A percentile compares a stretch with the other conserved stretches of the same genome.
These are phyloP conservation scores for Camelina hispida DNA, from an alignment of 345 rosid genomes.

Conservation along the genomic window DNA sequence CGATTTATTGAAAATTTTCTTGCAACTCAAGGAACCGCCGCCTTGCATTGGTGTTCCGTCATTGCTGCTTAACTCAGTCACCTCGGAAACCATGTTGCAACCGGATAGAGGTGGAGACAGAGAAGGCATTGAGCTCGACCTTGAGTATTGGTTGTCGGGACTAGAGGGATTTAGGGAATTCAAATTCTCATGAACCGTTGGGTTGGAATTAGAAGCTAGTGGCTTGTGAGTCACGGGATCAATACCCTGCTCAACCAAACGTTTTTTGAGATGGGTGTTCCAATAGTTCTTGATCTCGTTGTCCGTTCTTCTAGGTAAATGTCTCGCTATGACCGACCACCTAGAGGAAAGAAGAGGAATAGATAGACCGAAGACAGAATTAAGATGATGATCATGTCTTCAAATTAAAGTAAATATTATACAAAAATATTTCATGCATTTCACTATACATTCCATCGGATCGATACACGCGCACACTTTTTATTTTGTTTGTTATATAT, in stretches of 20 bases:
- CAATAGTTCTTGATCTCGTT: slow-evolving; percentile 76
- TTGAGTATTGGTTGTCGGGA: slow-evolving; percentile 30
- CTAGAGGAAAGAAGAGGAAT: slow-evolving; percentile 36
- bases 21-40: slow-evolving; percentile 26
- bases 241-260: slow-evolving; percentile 71
- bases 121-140: slow-evolving; percentile 41
- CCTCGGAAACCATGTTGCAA: slow-evolving; percentile 27
- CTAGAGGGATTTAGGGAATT: slow-evolving; percentile 16
- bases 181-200: slow-evolving; percentile 19
- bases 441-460: not conserved
- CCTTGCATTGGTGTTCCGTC: not conserved
- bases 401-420: not conserved
- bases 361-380: not conserved
- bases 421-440: not conserved
- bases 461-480: not conserved
- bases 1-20: slow-evolving; percentile 31
- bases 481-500: not conserved
- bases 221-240: slow-evolving; percentile 81
- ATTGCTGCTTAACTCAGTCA: slow-evolving; percentile 12
- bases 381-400: not conserved
- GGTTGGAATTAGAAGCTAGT: slow-evolving; percentile 31
- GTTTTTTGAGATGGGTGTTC: slow-evolving; percentile 74
- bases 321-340: slow-evolving; percentile 78
- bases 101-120: slow-evolving; percentile 23
- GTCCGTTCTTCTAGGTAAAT: slow-evolving; percentile 67